These are phyloP conservation scores for Wickerhamiella alocasiicola DNA, from an alignment of 805 yeast species.

Conservation along the genomic window DNA sequence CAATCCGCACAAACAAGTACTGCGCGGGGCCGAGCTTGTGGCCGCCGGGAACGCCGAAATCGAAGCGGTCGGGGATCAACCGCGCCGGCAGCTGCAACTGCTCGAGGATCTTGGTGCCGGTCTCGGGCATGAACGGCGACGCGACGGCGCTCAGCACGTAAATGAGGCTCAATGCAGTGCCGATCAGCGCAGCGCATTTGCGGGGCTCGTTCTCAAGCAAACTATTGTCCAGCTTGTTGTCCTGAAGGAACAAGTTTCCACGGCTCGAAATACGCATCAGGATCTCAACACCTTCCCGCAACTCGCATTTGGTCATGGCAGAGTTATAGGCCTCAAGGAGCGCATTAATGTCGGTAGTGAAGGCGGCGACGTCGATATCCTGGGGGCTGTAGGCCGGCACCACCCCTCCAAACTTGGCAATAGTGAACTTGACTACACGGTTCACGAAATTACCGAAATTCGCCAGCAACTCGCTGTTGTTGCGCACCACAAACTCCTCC, in stretches of 20 bases:
- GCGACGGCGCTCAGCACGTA: slow-evolving; percentile 75
- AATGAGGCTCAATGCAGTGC: slow-evolving; percentile 77
- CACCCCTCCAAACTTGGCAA: slow-evolving; percentile 84
- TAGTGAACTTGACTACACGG: slow-evolving; percentile 79
- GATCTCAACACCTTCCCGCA: slow-evolving; percentile 79
- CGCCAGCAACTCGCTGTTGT: slow-evolving; percentile 86
- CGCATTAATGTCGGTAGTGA: slow-evolving; percentile 44
- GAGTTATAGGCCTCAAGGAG: slow-evolving; percentile 50
- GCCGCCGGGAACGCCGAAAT: slow-evolving; percentile 55
- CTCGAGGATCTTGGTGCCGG: slow-evolving; percentile 52
- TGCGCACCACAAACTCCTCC: slow-evolving; percentile 88
- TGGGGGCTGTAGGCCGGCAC: slow-evolving; percentile 53
- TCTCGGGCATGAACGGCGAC: slow-evolving; percentile 84
- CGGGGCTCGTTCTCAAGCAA: slow-evolving; percentile 64
- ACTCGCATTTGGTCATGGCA: slow-evolving; percentile 57
- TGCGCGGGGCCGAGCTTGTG: slow-evolving; percentile 86
- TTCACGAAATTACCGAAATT: slow-evolving; percentile 95
- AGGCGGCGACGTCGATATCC: slow-evolving; percentile 36
- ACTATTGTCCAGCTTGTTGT: slow-evolving; percentile 84
- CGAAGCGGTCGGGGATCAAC: slow-evolving; percentile 64
- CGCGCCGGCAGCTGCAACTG: slow-evolving; percentile 76
- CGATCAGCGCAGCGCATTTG: slow-evolving; percentile 82
- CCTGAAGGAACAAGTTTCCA: slow-evolving; percentile 93
- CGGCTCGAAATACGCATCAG: slow-evolving; percentile 87
- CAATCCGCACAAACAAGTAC: slow-evolving; percentile 85